Base-by-base conservation (phyloP, 805 yeast genomes). In the Debaryomyces tyrocola region DNA sequence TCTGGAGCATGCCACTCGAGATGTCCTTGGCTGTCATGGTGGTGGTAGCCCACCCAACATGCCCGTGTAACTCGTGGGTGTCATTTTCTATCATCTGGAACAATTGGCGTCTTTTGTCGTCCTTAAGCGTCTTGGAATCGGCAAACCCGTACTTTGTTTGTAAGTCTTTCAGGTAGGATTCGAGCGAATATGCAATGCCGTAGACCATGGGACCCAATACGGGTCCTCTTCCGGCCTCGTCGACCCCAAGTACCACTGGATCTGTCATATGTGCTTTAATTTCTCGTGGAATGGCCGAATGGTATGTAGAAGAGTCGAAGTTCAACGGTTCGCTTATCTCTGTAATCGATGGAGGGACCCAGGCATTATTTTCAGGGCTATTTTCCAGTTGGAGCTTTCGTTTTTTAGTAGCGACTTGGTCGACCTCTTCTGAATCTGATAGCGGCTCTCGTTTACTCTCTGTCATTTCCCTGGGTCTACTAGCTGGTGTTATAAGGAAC, bases 201-300 rank as follows among this genome's bases (percentile, higher is more conserved):
- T 94, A 94, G 1, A 94, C 99, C 99, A 94, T 94, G 0, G 98
- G 96, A 0, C 99, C 99, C 35, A 95, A 58, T 0, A 95, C 97
- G 0, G 99, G 99, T 0, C 99, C 99, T 54, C 99, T 77, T 0
- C 99, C 99, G 0, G 99, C 99, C 63, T 94, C 99, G 64, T 94
- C 99, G 1, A 94, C 96, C 1, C 99, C 99, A 9, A 94, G 66
- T 7, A 84, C 75, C 1, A 84, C 77, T 0, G 77, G 71, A 10
- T 64, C 70, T 1, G 54, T 47, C 1, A 72, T 67, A 35, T 68
- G 51, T 10, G 58, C 58, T 10, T 45, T 29, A 15, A 80, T 60
- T 7, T 38, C 49, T 2, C 37, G 42, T 0, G 90, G 90, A 2
- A 84, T 65, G 0, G 64, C 68, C 0, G 87, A 74, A 36, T 63